Base-by-base conservation (phyloP, 2,329 filamentous ascomycete genomes). In the Bipolaris bicolor region DNA sequence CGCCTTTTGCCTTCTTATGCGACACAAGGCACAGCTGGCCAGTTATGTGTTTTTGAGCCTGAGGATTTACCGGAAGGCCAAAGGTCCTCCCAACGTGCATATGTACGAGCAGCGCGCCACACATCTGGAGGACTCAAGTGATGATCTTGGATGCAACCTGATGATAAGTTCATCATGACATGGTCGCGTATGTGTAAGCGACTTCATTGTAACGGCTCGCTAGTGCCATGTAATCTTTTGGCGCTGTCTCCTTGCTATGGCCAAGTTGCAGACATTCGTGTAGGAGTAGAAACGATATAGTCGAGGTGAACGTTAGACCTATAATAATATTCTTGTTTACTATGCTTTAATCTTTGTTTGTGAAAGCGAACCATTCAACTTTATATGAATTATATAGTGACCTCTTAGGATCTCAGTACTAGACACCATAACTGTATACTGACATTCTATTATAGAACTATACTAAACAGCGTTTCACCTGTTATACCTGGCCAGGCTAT, bases 41-140 rank as follows among this genome's bases (percentile, higher is more conserved):
- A 52, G 24, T 15, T 39, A 45, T 6, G 22, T 31, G 36, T 24
- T 22, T 47, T 43, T 52, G 55, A 65, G 64, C 51, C 63, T 64
- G 64, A 55, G 18, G 7, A 22, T 16, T 67, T 49, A 70, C 67
- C 66, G 66, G 67, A 63, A 29, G 37, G 34, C 20, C 52, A 18
- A 40, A 41, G 36, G 44, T 55, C 37, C 47, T 43, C 39, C 26
- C 41, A 58, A 49, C 36, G 18, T 57, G 58, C 48, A 64, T 52
- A 39, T 46, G 63, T 49, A 39, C 44, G 51, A 45, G 53, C 58
- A 45, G 58, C 37, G 50, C 52, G 55, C 33, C 52, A 48, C 60
- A 57, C 61, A 61, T 49, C 44, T 52, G 54, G 46, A 58, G 46
- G 61, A 58, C 59, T 57, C 41, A 37, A 45, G 44, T 49, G 24